A percentile compares a stretch with the other conserved stretches of the same genome.
These are phyloP conservation scores for Penicillium manginii DNA, from an alignment of 495 filamentous ascomycete genomes.

Conservation along the genomic window DNA sequence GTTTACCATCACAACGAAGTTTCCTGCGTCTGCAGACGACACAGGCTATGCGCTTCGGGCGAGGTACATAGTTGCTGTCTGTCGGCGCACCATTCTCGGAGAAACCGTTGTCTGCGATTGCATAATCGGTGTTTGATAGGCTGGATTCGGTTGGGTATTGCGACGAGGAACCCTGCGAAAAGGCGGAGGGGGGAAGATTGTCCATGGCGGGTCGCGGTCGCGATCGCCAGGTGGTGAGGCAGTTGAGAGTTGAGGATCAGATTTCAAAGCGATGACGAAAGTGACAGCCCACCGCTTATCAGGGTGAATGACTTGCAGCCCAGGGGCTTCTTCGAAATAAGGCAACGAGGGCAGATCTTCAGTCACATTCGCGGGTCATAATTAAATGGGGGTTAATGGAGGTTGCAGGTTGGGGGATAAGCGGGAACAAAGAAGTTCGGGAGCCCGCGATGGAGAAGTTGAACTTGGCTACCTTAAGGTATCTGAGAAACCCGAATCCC, in stretches of 20 bases:
- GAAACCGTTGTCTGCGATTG: conserved; percentile 33
- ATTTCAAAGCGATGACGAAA: conserved; percentile 20
- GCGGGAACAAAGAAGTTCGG: conserved; percentile 15
- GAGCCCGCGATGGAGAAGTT: not conserved
- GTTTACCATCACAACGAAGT: conserved; percentile 72
- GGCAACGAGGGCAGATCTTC: conserved; percentile 5
- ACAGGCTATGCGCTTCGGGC: conserved; percentile 94
- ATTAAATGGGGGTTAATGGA: conserved; percentile 5
- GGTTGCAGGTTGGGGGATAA: conserved; percentile 11
- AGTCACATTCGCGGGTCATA: conserved; percentile 18
- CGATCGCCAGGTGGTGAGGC: conserved; percentile 5
- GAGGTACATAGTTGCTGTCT: conserved; percentile 68
- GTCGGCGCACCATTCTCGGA: conserved; percentile 44
- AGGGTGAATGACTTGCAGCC: conserved; percentile 5
- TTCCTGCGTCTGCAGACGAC: conserved; percentile 94
- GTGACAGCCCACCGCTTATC: conserved; percentile 16
- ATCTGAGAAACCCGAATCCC: not conserved
- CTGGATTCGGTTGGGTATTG: conserved; percentile 39
- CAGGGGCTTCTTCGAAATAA: not conserved
- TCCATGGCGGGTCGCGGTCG: conserved; percentile 28
- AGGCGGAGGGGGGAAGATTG: conserved; percentile 20
- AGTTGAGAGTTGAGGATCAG: conserved; percentile 9
- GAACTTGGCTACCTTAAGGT: too few species aligned
- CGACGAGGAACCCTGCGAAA: conserved; percentile 56
- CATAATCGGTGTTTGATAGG: conserved; percentile 32